Evolutionary conservation across 805 yeast species (phyloP), one percentile per base, ranked within the genome.

Genomic region (Lachancea lanzarotensis): DNA sequence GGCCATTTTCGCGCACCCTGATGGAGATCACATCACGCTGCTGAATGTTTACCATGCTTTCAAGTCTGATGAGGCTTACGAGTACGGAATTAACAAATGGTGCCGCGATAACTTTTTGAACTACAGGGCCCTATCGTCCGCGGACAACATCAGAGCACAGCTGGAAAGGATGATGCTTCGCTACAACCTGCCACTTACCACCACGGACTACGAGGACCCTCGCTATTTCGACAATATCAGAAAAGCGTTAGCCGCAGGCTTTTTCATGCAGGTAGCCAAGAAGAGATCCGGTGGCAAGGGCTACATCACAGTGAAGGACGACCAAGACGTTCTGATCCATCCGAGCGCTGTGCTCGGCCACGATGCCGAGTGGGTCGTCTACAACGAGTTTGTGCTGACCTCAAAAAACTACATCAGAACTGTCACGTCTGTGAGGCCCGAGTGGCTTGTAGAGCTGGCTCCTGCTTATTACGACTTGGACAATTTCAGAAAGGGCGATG

Each of bases 251-350:
- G 75, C 87, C 3, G 77, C 87, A n/a, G 98, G 98, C 1, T 90
- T 89, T 65, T 93, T 93, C 72, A 90, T 93, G 98, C 98, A 93
- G 70, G 95, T 86, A 45, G 98, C 97, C 29, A 93, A 90, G 70
- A 87, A 86, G 71, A 80, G 79, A 69, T 77, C 84, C n/a, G 81
- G 87, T 32, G 72, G 75, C 19, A 84, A 82, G 57, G 90, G 86
- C n/a, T 91, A 84, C 64, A 75, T 85, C 55, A 93, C 98, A 0
- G 84, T 90, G 41, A 89, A 89, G 67, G 98, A 93, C 66, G 89
- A 90, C 60, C 98, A 93, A 70, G 98, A 91, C 51, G 98, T 91
- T 11, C 68, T 89, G 56, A 74, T 93, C 38, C 98, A 93, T 63
- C 98, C 98, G 49, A 82, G 93, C 45, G 87, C 97, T 1, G 93